A percentile compares a stretch with the other conserved stretches of the same genome.
Conservation (phyloP, 306 rosid species). For the Lathyrus oleraceus region DNA sequence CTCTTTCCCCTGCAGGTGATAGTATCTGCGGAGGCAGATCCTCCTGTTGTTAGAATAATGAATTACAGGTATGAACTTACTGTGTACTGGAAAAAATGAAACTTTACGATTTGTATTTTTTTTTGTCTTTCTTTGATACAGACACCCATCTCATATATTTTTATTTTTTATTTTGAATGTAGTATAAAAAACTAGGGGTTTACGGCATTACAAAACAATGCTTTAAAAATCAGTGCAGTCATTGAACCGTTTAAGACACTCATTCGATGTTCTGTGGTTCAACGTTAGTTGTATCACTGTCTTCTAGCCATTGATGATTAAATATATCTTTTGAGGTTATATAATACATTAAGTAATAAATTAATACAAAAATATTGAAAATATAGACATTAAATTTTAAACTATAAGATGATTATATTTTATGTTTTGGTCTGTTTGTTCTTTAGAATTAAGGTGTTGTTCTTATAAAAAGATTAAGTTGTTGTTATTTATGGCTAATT, state of each 20-base stretch:
- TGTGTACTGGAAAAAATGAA: background rate
- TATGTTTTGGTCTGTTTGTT: too few relatives aligned
- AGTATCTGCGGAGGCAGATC: slow-evolving; percentile 91
- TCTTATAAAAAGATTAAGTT: background rate
- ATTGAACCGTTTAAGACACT: too few relatives aligned
- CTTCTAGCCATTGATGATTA: too few relatives aligned
- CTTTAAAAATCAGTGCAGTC: too few relatives aligned
- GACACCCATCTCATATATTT: background rate
- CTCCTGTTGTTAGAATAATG: slow-evolving; percentile 93
- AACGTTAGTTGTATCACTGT: too few relatives aligned
- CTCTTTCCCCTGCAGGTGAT: slow-evolving; percentile 60
- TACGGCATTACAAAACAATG: background rate
- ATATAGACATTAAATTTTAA: too few relatives aligned
- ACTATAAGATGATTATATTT: too few relatives aligned
- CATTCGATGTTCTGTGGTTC: too few relatives aligned
- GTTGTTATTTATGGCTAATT: background rate
- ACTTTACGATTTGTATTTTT: slow-evolving; percentile 10
- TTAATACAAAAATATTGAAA: too few relatives aligned
- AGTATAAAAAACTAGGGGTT: background rate
- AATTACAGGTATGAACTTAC: slow-evolving; percentile 67
- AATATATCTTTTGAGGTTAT: too few relatives aligned
- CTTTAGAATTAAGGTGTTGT: background rate
- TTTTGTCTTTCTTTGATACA: background rate
- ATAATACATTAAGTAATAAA: too few relatives aligned
- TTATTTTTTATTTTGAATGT: background rate